Percentiles rank a stretch among this genome's conserved stretches.
Conservation (phyloP, 2,329 filamentous ascomycete species). For the Arthrobotrys conoides region DNA sequence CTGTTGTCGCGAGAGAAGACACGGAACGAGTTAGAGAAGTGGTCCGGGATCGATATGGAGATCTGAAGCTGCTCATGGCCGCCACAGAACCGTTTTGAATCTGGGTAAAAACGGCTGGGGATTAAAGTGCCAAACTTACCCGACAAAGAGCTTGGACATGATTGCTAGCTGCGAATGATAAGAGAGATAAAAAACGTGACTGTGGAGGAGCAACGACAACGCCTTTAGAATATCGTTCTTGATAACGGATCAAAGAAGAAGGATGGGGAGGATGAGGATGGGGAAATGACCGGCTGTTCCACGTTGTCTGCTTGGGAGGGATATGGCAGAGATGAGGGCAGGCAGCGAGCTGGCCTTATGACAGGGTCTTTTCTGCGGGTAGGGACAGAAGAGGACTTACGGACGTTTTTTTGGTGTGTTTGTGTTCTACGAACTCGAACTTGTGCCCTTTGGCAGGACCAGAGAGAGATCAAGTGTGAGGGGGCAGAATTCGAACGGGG, state of each 20-base stretch:
- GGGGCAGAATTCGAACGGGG: constrained; percentile 35
- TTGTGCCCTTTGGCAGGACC: constrained; percentile 57
- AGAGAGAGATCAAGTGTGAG: constrained; percentile 46
- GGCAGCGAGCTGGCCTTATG: constrained; percentile 57
- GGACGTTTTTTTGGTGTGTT: constrained; percentile 57
- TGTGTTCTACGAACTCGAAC: constrained; percentile 51
- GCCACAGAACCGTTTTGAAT: constrained; percentile 35
- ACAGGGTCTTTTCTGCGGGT: constrained; percentile 56
- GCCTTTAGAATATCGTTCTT: constrained; percentile 58
- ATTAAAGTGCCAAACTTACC: constrained; percentile 60
- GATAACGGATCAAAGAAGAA: constrained; percentile 44
- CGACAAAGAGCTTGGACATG: constrained; percentile 61
- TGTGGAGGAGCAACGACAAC: constrained; percentile 61
- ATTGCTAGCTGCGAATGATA: constrained; percentile 60
- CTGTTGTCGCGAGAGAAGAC: constrained; percentile 69
- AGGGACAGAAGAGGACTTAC: constrained; percentile 53
- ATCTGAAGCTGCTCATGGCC: constrained; percentile 39
- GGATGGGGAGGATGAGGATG: constrained; percentile 49
- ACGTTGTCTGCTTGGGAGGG: constrained; percentile 54
- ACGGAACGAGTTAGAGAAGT: constrained; percentile 53
- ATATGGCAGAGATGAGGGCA: constrained; percentile 55
- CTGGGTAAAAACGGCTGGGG: constrained; percentile 60
- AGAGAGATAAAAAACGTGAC: constrained; percentile 61
- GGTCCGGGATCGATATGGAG: constrained; percentile 24
- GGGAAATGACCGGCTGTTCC: constrained; percentile 49